These are phyloP conservation scores for Themeda triandra DNA, from an alignment of 176 grass and related monocot genomes.

Conservation along the genomic window DNA sequence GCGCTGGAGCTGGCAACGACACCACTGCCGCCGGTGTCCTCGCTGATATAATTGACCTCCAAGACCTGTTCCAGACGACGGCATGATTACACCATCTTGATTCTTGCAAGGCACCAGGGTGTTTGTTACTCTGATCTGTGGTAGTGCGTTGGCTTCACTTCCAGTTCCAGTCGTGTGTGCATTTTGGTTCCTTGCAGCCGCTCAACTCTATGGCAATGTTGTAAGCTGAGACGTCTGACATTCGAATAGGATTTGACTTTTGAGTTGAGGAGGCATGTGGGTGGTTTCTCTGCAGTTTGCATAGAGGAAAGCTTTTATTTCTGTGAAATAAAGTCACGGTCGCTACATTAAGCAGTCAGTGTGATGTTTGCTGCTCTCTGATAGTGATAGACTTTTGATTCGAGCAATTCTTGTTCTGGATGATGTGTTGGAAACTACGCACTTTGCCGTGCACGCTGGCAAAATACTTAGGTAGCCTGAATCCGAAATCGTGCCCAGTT, in stretches of 20 bases:
- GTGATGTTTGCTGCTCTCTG: no score
- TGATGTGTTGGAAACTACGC: no score
- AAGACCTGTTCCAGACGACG: slow-evolving; percentile 60
- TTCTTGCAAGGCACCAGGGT: background rate
- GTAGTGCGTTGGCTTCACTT: background rate
- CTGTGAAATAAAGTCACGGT: no score
- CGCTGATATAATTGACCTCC: slow-evolving; percentile 78
- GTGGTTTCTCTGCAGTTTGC: no score
- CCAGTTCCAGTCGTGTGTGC: background rate
- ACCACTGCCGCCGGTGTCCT: slow-evolving; percentile 88
- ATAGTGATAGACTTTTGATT: no score
- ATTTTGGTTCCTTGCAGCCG: background rate
- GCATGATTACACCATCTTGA: background rate
- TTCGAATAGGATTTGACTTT: background rate
- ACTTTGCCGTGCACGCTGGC: no score
- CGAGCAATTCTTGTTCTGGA: no score
- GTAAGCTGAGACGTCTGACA: background rate
- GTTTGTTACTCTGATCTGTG: background rate
- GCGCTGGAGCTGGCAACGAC: slow-evolving; percentile 90
- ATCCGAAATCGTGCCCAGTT: no score
- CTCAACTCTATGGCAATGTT: background rate
- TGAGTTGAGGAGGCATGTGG: background rate
- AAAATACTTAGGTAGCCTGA: no score
- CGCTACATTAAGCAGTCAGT: no score
- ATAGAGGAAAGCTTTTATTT: no score